Evolutionary conservation across 1,284 basidiomycete genomes (phyloP).

Genomic region (Sanguinoderma infundibulare): DNA sequence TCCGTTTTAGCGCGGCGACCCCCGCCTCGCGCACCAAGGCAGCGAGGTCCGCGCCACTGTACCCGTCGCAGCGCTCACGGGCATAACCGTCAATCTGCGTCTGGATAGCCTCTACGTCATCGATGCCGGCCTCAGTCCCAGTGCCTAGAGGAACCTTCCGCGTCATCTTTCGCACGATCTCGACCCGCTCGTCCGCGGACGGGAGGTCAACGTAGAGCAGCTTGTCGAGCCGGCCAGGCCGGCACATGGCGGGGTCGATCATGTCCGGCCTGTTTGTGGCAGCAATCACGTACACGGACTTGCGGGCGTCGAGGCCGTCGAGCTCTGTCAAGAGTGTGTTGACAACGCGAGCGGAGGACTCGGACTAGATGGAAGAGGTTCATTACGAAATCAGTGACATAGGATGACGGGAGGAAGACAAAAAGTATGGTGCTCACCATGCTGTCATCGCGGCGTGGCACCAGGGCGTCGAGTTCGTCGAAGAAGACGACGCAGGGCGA

Average conservation of each 20-base stretch:
- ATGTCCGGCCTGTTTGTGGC: constrained; percentile 99
- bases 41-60: constrained; percentile 90
- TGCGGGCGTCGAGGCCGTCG: constrained; percentile 91
- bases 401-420: not conserved
- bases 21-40: constrained; percentile 91
- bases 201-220: constrained; percentile 96
- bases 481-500: constrained; percentile 94
- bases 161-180: constrained; percentile 82
- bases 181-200: constrained; percentile 74
- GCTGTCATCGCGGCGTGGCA: constrained; percentile 91
- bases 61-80: constrained; percentile 76
- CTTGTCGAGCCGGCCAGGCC: constrained; percentile 95
- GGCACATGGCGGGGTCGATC: constrained; percentile 98
- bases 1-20: constrained; percentile 78
- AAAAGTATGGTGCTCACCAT: constrained; percentile 61
- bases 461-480: constrained; percentile 96
- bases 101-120: constrained; percentile 32
- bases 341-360: constrained; percentile 96
- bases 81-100: constrained; percentile 53
- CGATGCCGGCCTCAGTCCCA: constrained; percentile 26
- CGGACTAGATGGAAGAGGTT: constrained; percentile 61
- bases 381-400: not conserved
- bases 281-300: constrained; percentile 93
- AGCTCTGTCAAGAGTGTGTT: constrained; percentile 97
- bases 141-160: constrained; percentile 73